phyloP scores from a whole-genome alignment of 2,329 filamentous ascomycete species.

The Exophiala sp. region DNA sequence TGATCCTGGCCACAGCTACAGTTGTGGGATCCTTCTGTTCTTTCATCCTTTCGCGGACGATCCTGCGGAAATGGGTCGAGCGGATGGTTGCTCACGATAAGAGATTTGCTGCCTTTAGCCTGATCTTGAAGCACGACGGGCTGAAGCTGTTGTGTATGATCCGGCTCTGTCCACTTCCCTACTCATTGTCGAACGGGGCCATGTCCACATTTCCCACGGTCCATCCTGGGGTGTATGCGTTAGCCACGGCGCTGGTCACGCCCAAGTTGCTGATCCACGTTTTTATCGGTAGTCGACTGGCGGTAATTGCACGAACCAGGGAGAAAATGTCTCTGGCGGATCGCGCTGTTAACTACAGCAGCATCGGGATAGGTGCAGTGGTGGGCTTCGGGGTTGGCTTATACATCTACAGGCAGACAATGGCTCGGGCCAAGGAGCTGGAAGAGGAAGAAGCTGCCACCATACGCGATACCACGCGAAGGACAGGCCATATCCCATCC shows the following conservation, averaged over 20 bases:
- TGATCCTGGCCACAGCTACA: conserved; percentile 72
- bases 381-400: conserved; percentile 72
- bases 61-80: conserved; percentile 73
- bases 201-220: conserved; percentile 91
- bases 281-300: conserved; percentile 82
- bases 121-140: conserved; percentile 86
- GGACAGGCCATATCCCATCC: conserved; percentile 23
- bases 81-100: conserved; percentile 74
- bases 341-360: conserved; percentile 75
- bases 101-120: conserved; percentile 78
- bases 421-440: conserved; percentile 45
- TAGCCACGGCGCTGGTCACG: conserved; percentile 73
- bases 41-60: conserved; percentile 72
- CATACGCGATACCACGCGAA: conserved; percentile 35
- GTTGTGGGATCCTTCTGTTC: conserved; percentile 70
- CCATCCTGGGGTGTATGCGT: conserved; percentile 64
- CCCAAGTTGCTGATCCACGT: conserved; percentile 89
- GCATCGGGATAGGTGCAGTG: conserved; percentile 65
- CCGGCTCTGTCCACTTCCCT: conserved; percentile 84
- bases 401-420: conserved; percentile 69
- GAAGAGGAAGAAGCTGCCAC: conserved; percentile 43
- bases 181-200: conserved; percentile 88
- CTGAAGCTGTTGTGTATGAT: conserved; percentile 86
- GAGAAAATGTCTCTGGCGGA: conserved; percentile 74
- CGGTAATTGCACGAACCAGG: conserved; percentile 72